phyloP scores from a whole-genome alignment of 306 rosid genomes.

The Arachis hypogaea region DNA sequence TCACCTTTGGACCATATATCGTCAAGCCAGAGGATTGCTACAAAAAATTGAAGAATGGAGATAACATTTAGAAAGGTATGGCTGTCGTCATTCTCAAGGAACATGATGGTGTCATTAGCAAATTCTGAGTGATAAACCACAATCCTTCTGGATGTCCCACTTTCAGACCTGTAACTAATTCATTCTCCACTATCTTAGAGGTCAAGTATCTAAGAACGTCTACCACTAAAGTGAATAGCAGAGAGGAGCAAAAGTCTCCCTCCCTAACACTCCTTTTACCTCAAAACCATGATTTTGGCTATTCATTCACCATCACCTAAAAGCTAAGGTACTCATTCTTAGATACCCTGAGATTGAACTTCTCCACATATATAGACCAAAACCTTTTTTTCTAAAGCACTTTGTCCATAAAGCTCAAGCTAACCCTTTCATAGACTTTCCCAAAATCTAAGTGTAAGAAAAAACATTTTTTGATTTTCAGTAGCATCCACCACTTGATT shows the following conservation, averaged over 20 bases:
- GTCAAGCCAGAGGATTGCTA: background rate
- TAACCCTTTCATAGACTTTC: background rate
- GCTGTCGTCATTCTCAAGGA: background rate
- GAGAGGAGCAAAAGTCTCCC: background rate
- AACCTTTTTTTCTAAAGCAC: background rate
- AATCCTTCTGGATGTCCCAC: background rate
- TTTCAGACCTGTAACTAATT: background rate
- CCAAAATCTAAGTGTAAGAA: background rate
- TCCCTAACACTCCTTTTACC: background rate
- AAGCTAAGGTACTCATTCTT: no score
- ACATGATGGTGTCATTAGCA: background rate
- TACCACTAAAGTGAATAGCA: background rate
- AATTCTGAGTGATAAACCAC: background rate
- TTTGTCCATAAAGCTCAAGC: background rate
- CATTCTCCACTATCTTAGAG: no score
- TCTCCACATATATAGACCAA: background rate
- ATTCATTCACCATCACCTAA: background rate
- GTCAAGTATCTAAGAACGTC: background rate
- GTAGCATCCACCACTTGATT: slow-evolving; percentile 50
- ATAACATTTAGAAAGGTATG: background rate
- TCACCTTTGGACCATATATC: background rate
- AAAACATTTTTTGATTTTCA: background rate
- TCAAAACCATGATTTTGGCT: background rate
- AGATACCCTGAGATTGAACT: slow-evolving; percentile 1
- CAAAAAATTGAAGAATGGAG: background rate